Percentiles rank a stretch among this genome's conserved stretches.
phyloP scores from a whole-genome alignment of 2,329 filamentous ascomycete genomes.

The Fusarium fracticaudum region DNA sequence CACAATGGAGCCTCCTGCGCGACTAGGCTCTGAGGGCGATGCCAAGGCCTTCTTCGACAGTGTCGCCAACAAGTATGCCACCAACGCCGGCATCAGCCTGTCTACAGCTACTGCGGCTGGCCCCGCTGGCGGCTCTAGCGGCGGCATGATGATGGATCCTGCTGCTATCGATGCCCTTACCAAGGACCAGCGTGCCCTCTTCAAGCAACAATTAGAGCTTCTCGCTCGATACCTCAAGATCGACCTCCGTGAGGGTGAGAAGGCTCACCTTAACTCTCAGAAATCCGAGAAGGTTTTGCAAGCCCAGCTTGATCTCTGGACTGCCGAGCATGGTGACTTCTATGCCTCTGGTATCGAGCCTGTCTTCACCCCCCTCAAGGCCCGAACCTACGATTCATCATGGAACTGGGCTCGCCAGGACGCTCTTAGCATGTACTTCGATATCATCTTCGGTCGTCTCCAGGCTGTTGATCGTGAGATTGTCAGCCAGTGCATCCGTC shows the following conservation, averaged over 20 bases:
- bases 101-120: conserved; percentile 80
- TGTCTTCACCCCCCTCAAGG: conserved; percentile 92
- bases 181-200: conserved; percentile 93
- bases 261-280: conserved; percentile 85
- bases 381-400: conserved; percentile 94
- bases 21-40: conserved; percentile 88
- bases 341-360: conserved; percentile 96
- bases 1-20: conserved; percentile 90
- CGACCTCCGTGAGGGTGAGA: conserved; percentile 95
- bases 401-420: conserved; percentile 99
- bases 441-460: conserved; percentile 96
- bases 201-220: conserved; percentile 98
- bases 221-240: conserved; percentile 97
- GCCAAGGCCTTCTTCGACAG: conserved; percentile 93
- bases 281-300: conserved; percentile 89
- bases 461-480: conserved; percentile 96
- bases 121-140: conserved; percentile 73
- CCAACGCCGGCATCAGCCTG: conserved; percentile 83
- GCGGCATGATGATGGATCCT: conserved; percentile 99
- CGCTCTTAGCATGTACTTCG: conserved; percentile 97
- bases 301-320: conserved; percentile 94
- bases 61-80: conserved; percentile 88
- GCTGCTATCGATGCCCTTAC: conserved; percentile 96
- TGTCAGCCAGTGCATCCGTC: conserved; percentile 96
- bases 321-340: conserved; percentile 93